Evolutionary conservation across 148 eudicot genomes (phyloP), one percentile per base, ranked within the genome.

Genomic region (Hydrangea macrophylla): DNA sequence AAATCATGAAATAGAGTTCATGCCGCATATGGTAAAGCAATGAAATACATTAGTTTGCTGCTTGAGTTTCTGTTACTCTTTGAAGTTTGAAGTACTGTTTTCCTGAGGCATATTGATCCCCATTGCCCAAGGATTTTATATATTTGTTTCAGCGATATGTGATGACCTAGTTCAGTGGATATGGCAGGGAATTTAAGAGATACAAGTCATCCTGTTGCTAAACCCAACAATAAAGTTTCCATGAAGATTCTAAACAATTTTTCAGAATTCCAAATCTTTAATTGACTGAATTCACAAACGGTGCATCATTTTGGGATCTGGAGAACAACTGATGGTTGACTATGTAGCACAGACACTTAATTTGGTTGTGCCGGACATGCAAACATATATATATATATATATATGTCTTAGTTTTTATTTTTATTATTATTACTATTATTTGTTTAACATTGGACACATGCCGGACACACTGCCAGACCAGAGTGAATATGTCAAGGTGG

Each of bases 1-100:
- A 67, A 93, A 93, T 85, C 98, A 93, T 79, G 98, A 93, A 77
- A 80, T 93, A 60, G 98, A 93, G 54, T 93, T 80, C 82, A 73
- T 90, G 81, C 98, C 98, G 55, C 55, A 83, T 53, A 75, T 92
- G 93, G 98, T 92, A 85, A 79, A 55, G 40, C 60, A 6, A 35
- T 58, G 57, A 54, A 26, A 23, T 25, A 50, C 22, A 30, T 45
- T 7, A n/a, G 0, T 18, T 15, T 1, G n/a, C 53, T 48, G 22
- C 53, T 48, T 17, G 7, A 15, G 22, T 48, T 17, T 15, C 20
- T 17, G 22, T 48, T 17, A 48, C 20, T 17, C n/a, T 18, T 6
- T 48, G 23, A 48, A 48, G 17, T 35, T 35, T 48, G 23, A 48
- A 18, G 20, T 50, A 24, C 26, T 56, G 20, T 39, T 56, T 55